A percentile compares a stretch with the other conserved stretches of the same genome.
These are phyloP conservation scores for Cystobasidium sp. DNA, from an alignment of 1,284 basidiomycete species.

Conservation along the genomic window DNA sequence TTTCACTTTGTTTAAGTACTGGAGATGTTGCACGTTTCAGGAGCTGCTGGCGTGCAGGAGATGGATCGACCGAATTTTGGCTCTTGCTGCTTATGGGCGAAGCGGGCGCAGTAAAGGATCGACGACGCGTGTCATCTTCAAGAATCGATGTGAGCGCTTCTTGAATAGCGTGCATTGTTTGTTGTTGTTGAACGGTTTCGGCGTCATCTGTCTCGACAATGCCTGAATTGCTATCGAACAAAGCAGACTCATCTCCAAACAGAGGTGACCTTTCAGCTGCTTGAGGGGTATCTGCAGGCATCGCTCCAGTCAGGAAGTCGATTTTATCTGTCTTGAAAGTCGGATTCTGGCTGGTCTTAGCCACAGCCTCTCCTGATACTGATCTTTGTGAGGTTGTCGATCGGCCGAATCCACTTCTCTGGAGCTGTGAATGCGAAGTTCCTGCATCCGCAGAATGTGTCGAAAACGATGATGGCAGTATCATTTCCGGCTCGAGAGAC, in stretches of 20 bases:
- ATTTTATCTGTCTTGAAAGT: constrained; percentile 31
- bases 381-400: neutral
- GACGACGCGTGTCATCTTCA: constrained; percentile 6
- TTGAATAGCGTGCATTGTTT: constrained; percentile 89
- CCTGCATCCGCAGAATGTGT: neutral
- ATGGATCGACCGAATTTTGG: neutral
- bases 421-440: too few species aligned
- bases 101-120: neutral
- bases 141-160: constrained; percentile 74
- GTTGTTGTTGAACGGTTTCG: constrained; percentile 65
- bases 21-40: neutral
- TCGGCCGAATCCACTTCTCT: neutral
- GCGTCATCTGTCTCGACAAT: constrained; percentile 54
- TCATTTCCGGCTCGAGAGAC: neutral
- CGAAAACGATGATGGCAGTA: constrained; percentile 1
- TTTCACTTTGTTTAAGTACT: neutral
- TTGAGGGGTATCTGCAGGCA: neutral
- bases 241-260: constrained; percentile 58
- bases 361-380: neutral
- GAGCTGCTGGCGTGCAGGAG: constrained; percentile 7
- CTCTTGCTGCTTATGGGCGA: constrained; percentile 25
- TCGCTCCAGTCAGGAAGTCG: constrained; percentile 28
- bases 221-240: constrained; percentile 4
- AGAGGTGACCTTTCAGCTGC: constrained; percentile 68
- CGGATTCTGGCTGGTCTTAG: neutral